A percentile compares a stretch with the other conserved stretches of the same genome.
Evolutionary conservation across 768 basidiomycete species (phyloP).

Genomic region (Tricholoma sp.): DNA sequence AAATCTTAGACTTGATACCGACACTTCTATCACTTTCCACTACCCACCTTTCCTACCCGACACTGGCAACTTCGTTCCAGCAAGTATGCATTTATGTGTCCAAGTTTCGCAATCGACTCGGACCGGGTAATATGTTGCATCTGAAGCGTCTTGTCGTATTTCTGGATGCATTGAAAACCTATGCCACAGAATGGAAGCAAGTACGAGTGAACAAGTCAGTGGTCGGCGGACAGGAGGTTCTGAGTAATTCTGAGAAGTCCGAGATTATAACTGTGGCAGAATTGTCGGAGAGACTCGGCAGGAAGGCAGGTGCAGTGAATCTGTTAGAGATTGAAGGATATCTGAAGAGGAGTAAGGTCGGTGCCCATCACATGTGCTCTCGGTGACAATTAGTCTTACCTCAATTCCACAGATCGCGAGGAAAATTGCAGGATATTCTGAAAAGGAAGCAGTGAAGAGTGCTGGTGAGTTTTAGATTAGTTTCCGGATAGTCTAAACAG

Average conservation of each 20-base stretch:
- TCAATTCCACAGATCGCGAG: slow-evolving; percentile 48
- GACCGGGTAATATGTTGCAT: slow-evolving; percentile 67
- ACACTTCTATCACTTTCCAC: slow-evolving; percentile 87
- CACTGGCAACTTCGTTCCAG: slow-evolving; percentile 54
- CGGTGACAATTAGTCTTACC: background rate
- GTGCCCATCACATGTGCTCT: slow-evolving; percentile 13
- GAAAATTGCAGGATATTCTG: slow-evolving; percentile 83
- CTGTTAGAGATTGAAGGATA: slow-evolving; percentile 79
- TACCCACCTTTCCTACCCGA: slow-evolving; percentile 50
- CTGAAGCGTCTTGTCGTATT: slow-evolving; percentile 75
- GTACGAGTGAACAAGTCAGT: slow-evolving; percentile 16
- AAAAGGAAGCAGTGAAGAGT: slow-evolving; percentile 47
- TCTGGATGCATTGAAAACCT: slow-evolving; percentile 62
- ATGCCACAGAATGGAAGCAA: slow-evolving; percentile 51
- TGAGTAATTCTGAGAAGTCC: slow-evolving; percentile 17
- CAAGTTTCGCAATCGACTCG: slow-evolving; percentile 74
- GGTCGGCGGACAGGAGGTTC: slow-evolving; percentile 3
- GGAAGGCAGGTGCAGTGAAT: slow-evolving; percentile 71
- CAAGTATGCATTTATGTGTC: slow-evolving; percentile 77
- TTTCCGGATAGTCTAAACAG: background rate
- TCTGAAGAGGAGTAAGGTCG: slow-evolving; percentile 77
- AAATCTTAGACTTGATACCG: slow-evolving; percentile 69
- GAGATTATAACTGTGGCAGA: slow-evolving; percentile 69
- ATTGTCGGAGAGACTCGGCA: slow-evolving; percentile 61
- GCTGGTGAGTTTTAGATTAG: slow-evolving; percentile 22